These are phyloP conservation scores for Avena insularis DNA, from an alignment of 176 grass and related monocot species.

Conservation along the genomic window DNA sequence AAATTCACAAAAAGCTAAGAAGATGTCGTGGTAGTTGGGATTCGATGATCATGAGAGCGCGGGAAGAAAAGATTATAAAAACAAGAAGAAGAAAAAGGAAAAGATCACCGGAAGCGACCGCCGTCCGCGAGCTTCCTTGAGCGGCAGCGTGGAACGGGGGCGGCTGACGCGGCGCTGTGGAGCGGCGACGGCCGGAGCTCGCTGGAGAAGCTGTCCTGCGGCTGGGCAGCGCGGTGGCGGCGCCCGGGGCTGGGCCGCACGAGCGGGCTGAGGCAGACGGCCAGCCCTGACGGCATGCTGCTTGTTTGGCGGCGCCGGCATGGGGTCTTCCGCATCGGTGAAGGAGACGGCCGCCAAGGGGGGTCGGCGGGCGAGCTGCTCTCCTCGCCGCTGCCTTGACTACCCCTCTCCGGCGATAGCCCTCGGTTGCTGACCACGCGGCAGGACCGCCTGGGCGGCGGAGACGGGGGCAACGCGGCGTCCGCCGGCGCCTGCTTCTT, in stretches of 20 bases:
- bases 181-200: conserved; percentile 74
- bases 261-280: conserved; percentile 88
- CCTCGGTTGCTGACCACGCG: conserved; percentile 58
- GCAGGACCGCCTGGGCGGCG: conserved; percentile 45
- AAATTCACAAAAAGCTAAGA: conserved; percentile 33
- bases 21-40: conserved; percentile 6
- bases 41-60: neutral
- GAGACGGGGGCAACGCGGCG: neutral
- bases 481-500: conserved; percentile 44
- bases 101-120: conserved; percentile 70
- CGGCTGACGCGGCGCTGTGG: conserved; percentile 46
- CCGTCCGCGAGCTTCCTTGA: conserved; percentile 75
- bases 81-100: neutral
- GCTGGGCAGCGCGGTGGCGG: conserved; percentile 53
- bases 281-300: conserved; percentile 57
- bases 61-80: conserved; percentile 17
- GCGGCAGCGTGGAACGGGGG: conserved; percentile 61
- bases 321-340: conserved; percentile 60
- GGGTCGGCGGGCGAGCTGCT: conserved; percentile 54
- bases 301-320: conserved; percentile 44
- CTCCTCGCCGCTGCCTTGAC: conserved; percentile 41
- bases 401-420: conserved; percentile 59
- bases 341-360: conserved; percentile 64
- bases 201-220: conserved; percentile 51
- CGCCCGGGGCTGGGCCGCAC: conserved; percentile 70